These are phyloP conservation scores for Phialemonium atrogriseum DNA, from an alignment of 2,329 filamentous ascomycete genomes.

Conservation along the genomic window DNA sequence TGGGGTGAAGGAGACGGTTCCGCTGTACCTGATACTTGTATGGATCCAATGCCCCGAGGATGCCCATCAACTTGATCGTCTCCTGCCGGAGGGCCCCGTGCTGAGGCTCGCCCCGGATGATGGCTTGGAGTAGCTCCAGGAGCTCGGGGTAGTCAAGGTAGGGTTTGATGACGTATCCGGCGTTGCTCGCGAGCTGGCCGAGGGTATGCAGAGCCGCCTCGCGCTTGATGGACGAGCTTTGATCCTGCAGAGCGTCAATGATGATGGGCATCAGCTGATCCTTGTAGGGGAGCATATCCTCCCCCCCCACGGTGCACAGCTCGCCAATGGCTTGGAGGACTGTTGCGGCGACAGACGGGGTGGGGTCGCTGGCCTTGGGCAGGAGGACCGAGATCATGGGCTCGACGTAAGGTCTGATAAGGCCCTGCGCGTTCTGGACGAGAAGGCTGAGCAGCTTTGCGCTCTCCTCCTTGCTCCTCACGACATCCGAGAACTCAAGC, in stretches of 20 bases:
- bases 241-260: conserved; percentile 86
- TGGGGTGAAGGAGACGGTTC: conserved; percentile 10
- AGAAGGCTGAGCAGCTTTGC: conserved; percentile 87
- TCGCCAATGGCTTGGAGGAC: conserved; percentile 95
- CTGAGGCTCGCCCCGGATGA: conserved; percentile 83
- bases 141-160: conserved; percentile 93
- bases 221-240: conserved; percentile 81
- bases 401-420: conserved; percentile 95
- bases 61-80: conserved; percentile 94
- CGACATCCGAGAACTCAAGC: conserved; percentile 89
- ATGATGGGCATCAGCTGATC: conserved; percentile 91
- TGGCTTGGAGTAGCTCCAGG: conserved; percentile 84
- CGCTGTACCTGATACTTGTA: conserved; percentile 75
- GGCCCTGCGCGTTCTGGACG: conserved; percentile 82
- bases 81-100: conserved; percentile 80
- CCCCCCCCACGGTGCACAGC: conserved; percentile 84
- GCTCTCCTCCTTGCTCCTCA: conserved; percentile 92
- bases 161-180: conserved; percentile 93
- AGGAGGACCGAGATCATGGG: conserved; percentile 93
- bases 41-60: conserved; percentile 87
- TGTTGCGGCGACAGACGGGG: conserved; percentile 82
- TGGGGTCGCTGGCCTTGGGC: conserved; percentile 80
- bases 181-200: conserved; percentile 88
- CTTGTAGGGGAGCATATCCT: conserved; percentile 89
- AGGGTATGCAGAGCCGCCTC: conserved; percentile 86